These are phyloP conservation scores for Eucalyptus shirleyi DNA, from an alignment of 345 rosid genomes.

Conservation along the genomic window DNA sequence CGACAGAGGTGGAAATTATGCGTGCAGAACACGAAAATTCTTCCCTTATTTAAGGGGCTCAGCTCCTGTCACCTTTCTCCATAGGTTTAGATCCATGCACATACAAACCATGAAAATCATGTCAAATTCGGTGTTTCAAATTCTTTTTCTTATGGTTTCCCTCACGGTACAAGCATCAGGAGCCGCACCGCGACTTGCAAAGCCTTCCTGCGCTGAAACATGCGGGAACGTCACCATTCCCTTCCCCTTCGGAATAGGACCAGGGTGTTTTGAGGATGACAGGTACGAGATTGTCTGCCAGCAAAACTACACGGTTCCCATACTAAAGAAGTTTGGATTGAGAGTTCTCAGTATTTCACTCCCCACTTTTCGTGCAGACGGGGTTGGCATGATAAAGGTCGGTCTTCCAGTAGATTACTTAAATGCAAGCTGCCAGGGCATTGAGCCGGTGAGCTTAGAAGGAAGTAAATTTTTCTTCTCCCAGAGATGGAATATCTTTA, in stretches of 20 bases:
- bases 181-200: neutral
- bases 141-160: neutral
- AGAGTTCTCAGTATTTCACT: neutral
- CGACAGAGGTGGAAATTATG: no score
- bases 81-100: no score
- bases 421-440: neutral
- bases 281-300: neutral
- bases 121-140: neutral
- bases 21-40: no score
- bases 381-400: neutral
- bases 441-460: neutral
- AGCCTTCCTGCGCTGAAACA: rapidly evolving
- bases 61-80: no score
- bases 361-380: rapidly evolving
- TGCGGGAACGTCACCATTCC: neutral
- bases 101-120: neutral
- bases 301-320: rapidly evolving
- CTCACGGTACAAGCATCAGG: neutral
- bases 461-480: neutral
- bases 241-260: neutral
- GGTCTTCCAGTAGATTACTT: neutral
- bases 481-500: neutral
- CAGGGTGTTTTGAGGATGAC: rapidly evolving
- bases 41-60: no score
- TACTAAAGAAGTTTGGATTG: rapidly evolving